A percentile compares a stretch with the other conserved stretches of the same genome.
Conservation (phyloP, 331 rosid genomes). For the Prunus yedoensis region DNA sequence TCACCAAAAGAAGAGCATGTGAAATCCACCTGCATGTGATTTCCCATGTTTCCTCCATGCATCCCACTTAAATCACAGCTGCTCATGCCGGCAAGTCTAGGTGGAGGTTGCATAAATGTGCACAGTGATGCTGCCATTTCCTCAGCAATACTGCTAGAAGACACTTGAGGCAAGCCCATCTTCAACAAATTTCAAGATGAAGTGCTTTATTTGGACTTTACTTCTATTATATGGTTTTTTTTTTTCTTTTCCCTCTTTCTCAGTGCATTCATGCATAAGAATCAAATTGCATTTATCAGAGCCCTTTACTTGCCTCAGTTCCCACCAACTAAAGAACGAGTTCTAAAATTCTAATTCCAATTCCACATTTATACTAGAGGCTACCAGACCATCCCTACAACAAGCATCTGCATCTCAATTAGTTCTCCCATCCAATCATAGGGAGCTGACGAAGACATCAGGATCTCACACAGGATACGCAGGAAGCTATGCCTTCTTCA, state of each 20-base stretch:
- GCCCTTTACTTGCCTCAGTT: constrained; percentile 8
- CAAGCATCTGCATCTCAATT: constrained; percentile 5
- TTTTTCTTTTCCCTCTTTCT: constrained; percentile 1
- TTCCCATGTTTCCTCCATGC: constrained; percentile 44
- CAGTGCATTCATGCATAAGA: constrained; percentile 16
- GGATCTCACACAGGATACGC: not conserved
- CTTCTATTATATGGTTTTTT: constrained; percentile 7
- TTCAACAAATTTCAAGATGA: constrained; percentile 25
- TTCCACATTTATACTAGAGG: not conserved
- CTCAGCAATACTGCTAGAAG: constrained; percentile 53
- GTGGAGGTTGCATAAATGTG: constrained; percentile 46
- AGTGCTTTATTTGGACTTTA: constrained; percentile 17
- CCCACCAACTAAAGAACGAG: constrained; percentile 15
- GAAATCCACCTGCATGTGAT: constrained; percentile 38
- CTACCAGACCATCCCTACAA: not conserved
- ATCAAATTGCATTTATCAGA: constrained; percentile 11
- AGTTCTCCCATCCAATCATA: not conserved
- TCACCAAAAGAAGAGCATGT: constrained; percentile 34
- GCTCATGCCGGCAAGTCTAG: constrained; percentile 38
- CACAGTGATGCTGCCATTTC: constrained; percentile 54
- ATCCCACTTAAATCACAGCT: constrained; percentile 52
- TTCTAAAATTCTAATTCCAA: constrained; percentile 3
- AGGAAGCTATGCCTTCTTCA: not conserved
- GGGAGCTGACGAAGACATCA: constrained; percentile 7
- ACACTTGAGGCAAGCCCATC: constrained; percentile 70